A percentile compares a stretch with the other conserved stretches of the same genome.
phyloP scores from a whole-genome alignment of 805 yeast species.

The Pichia californica region DNA sequence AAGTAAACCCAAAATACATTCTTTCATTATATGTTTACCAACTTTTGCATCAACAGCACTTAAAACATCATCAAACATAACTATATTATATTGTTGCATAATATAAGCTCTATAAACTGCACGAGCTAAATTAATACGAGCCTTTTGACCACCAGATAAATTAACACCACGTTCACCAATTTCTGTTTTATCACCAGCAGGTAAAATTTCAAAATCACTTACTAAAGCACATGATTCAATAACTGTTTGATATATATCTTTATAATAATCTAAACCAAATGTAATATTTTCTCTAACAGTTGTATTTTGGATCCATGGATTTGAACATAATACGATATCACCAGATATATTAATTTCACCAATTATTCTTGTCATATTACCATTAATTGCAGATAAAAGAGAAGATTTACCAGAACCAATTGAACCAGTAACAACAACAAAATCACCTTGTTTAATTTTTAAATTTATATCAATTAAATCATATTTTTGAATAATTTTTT shows the following conservation, averaged over 20 bases:
- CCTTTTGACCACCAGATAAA: constrained; percentile 84
- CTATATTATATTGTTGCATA: constrained; percentile 45
- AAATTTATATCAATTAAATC: constrained; percentile 49
- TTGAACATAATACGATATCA: constrained; percentile 46
- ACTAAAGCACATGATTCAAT: constrained; percentile 60
- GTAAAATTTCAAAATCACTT: constrained; percentile 59
- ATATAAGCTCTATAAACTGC: constrained; percentile 46
- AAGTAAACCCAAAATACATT: constrained; percentile 57
- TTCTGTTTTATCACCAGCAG: constrained; percentile 73
- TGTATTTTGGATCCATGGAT: constrained; percentile 79
- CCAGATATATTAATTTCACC: constrained; percentile 56
- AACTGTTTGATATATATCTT: constrained; percentile 44
- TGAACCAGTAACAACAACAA: constrained; percentile 67
- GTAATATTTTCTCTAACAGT: constrained; percentile 68
- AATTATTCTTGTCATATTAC: constrained; percentile 52
- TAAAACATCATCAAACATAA: constrained; percentile 70
- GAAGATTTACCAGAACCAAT: constrained; percentile 80
- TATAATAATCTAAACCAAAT: constrained; percentile 51
- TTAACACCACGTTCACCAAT: constrained; percentile 86
- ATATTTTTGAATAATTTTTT: neutral
- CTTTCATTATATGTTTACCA: constrained; percentile 69
- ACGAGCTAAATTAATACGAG: constrained; percentile 72
- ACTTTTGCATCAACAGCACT: constrained; percentile 86
- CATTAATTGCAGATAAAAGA: constrained; percentile 61
- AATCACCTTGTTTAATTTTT: constrained; percentile 53